These are phyloP conservation scores for Gypsophila paniculata DNA, from an alignment of 179 eudicot genomes.

Conservation along the genomic window DNA sequence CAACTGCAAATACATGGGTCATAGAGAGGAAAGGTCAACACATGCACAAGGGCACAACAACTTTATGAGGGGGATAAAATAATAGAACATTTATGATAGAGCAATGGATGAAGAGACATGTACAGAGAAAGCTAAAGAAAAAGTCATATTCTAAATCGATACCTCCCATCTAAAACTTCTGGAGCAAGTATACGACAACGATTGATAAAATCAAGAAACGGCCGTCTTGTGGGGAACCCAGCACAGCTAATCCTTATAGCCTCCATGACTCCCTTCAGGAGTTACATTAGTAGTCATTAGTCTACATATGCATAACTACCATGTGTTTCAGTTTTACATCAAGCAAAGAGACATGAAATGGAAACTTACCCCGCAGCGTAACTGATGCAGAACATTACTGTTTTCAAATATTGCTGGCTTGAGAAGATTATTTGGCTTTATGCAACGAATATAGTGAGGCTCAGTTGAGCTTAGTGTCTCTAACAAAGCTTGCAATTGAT, in stretches of 20 bases:
- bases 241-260: constrained; percentile 97
- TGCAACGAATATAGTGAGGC: constrained; percentile 90
- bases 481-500: constrained; percentile 79
- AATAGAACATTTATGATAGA: not conserved
- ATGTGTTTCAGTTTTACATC: not conserved
- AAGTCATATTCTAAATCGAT: constrained; percentile 15
- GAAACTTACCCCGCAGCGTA: constrained; percentile 77
- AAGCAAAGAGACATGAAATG: constrained; percentile 12
- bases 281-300: constrained; percentile 13
- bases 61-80: not conserved
- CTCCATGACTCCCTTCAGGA: constrained; percentile 83
- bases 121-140: not conserved
- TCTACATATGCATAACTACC: constrained; percentile 1
- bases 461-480: constrained; percentile 88
- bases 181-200: constrained; percentile 79
- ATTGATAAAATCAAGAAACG: constrained; percentile 58
- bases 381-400: constrained; percentile 74
- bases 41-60: constrained; percentile 1
- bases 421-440: constrained; percentile 84
- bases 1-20: constrained; percentile 30
- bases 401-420: constrained; percentile 90
- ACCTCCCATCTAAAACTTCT: constrained; percentile 65
- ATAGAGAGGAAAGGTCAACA: constrained; percentile 22
- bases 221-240: constrained; percentile 83
- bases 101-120: not conserved